These are phyloP conservation scores for Cymodocea nodosa DNA, from an alignment of 116 monocot genomes.

Conservation along the genomic window DNA sequence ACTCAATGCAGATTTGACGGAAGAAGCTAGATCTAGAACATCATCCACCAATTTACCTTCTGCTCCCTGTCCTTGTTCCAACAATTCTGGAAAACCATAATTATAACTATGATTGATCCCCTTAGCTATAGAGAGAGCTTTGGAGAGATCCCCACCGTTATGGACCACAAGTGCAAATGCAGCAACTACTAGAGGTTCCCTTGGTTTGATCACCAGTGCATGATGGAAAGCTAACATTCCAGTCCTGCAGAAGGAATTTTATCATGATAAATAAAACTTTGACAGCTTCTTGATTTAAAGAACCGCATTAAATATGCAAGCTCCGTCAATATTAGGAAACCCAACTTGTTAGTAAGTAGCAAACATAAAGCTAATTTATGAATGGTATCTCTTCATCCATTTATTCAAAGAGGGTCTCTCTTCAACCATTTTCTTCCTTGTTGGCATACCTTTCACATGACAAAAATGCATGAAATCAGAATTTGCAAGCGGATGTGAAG, in stretches of 20 bases:
- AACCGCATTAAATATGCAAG: not conserved
- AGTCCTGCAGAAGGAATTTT: conserved; percentile 34
- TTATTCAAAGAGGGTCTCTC: no score
- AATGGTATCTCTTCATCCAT: no score
- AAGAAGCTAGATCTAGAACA: conserved; percentile 38
- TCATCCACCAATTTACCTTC: conserved; percentile 34
- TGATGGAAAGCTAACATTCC: conserved; percentile 83
- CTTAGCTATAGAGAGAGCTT: conserved; percentile 56
- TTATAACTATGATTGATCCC: conserved; percentile 37
- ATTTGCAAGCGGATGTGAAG: no score
- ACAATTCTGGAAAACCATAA: conserved; percentile 43
- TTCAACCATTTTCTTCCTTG: no score
- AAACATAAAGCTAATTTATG: no score
- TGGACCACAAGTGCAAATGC: conserved; percentile 66
- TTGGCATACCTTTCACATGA: no score
- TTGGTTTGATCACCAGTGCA: conserved; percentile 41
- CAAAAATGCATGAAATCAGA: no score
- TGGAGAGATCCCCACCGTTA: conserved; percentile 72
- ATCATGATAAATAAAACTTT: not conserved
- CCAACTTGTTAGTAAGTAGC: no score
- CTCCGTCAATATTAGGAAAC: no score
- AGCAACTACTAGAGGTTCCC: conserved; percentile 64
- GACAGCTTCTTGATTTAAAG: not conserved
- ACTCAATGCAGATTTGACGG: conserved; percentile 38
- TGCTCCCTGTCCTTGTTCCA: conserved; percentile 24